Percentiles rank a stretch among this genome's conserved stretches.
phyloP scores from a whole-genome alignment of 768 basidiomycete species.

The Cystobasidium ongulense region DNA sequence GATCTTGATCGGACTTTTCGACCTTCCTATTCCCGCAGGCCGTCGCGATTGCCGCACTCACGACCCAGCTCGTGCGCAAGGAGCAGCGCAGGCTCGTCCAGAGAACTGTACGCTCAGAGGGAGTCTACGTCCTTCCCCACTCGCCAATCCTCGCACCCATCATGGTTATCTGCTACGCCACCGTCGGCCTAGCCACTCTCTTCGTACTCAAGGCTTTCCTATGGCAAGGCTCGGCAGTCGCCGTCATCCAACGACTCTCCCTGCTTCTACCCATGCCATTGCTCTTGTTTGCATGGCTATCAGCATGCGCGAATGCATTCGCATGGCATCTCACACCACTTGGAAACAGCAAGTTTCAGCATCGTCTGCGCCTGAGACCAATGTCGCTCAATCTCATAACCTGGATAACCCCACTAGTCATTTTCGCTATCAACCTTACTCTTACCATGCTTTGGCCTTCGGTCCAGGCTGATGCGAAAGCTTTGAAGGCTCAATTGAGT shows the following conservation, averaged over 20 bases:
- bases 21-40: neutral
- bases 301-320: constrained; percentile 21
- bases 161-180: constrained; percentile 16
- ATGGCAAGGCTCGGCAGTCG: constrained; percentile 2
- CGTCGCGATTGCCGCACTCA: constrained; percentile 6
- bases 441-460: constrained; percentile 1
- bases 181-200: neutral
- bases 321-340: constrained; percentile 29
- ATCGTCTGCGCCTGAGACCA: constrained; percentile 1
- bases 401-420: constrained; percentile 8
- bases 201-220: constrained; percentile 21
- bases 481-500: neutral
- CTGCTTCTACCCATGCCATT: constrained; percentile 28
- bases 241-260: constrained; percentile 19
- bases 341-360: neutral
- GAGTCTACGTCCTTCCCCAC: constrained; percentile 13
- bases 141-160: constrained; percentile 19
- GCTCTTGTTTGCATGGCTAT: constrained; percentile 9
- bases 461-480: neutral
- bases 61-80: constrained; percentile 7
- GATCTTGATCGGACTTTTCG: neutral
- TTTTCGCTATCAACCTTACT: neutral
- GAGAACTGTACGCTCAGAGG: neutral
- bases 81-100: constrained; percentile 19
- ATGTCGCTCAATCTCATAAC: constrained; percentile 24